Percentiles rank a stretch among this genome's conserved stretches.
These are phyloP conservation scores for Guillardia theta DNA, from an alignment of 78 protist genomes.

Conservation along the genomic window DNA sequence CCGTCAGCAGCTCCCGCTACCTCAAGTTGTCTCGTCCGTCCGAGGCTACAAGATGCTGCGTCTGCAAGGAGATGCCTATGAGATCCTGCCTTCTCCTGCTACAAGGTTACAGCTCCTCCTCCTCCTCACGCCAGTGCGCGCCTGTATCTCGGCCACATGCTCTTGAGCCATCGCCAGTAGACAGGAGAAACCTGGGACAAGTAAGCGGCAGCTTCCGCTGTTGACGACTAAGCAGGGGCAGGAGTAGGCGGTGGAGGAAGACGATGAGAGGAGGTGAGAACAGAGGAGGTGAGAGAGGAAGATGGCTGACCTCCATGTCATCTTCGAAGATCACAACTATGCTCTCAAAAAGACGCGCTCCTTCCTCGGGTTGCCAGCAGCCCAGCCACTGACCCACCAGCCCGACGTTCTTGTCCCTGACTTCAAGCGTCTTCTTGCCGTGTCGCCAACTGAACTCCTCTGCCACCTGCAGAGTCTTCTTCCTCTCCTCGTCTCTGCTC, in stretches of 20 bases:
- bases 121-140: neutral
- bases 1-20: neutral
- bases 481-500: too few relatives aligned
- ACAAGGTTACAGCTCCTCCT: neutral
- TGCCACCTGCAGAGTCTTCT: too few relatives aligned
- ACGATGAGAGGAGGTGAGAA: too few relatives aligned
- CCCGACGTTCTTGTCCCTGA: neutral
- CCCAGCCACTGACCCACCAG: neutral
- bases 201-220: too few relatives aligned
- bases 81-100: neutral
- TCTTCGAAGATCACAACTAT: neutral
- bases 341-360: neutral
- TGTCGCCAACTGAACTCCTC: too few relatives aligned
- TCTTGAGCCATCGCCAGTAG: slow-evolving; percentile 8
- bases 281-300: too few relatives aligned
- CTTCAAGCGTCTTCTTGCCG: too few relatives aligned
- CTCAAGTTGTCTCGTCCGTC: neutral
- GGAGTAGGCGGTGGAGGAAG: too few relatives aligned
- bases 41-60: neutral
- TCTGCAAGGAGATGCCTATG: neutral
- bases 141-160: neutral
- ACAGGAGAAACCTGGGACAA: neutral
- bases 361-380: neutral
- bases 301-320: neutral
- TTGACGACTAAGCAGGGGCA: too few relatives aligned